A percentile compares a stretch with the other conserved stretches of the same genome.
Conservation (phyloP, 257 asterid genomes). For the Anisodus acutangulus region DNA sequence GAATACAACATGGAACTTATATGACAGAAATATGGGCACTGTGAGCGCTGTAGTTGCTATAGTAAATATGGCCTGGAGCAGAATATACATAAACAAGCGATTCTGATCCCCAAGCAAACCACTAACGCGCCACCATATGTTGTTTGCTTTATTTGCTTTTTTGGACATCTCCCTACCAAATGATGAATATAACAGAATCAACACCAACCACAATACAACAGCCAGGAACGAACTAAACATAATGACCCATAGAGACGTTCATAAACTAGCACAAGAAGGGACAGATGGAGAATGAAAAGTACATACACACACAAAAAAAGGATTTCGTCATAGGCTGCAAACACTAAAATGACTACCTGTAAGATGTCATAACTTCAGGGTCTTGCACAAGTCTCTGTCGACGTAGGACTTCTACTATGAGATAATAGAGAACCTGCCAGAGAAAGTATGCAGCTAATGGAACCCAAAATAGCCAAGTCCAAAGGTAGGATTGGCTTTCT, state of each 20-base stretch:
- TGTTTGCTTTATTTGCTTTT: conserved; percentile 93
- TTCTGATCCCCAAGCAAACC: conserved; percentile 93
- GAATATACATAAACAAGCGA: conserved; percentile 86
- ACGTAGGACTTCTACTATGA: conserved; percentile 87
- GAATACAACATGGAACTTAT: conserved; percentile 63
- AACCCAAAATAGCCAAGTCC: conserved; percentile 94
- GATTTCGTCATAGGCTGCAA: background rate
- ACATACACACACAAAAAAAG: background rate
- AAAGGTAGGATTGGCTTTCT: conserved; percentile 74
- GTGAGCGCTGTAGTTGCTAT: conserved; percentile 87
- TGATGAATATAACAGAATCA: background rate
- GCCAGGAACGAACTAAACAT: background rate
- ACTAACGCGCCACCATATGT: conserved; percentile 92
- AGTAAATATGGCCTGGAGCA: conserved; percentile 84
- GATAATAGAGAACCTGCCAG: conserved; percentile 92
- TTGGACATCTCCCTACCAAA: conserved; percentile 78
- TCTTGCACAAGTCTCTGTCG: conserved; percentile 81
- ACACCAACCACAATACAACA: conserved; percentile 14
- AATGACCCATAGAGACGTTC: background rate
- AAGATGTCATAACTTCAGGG: conserved; percentile 98
- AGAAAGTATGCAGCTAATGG: conserved; percentile 76
- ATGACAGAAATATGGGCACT: conserved; percentile 89
- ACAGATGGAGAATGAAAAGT: background rate
- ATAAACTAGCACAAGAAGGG: background rate
- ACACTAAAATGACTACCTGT: conserved; percentile 57